Evolutionary conservation across 768 basidiomycete genomes (phyloP).

Genomic region (Amanita subjunquillea): DNA sequence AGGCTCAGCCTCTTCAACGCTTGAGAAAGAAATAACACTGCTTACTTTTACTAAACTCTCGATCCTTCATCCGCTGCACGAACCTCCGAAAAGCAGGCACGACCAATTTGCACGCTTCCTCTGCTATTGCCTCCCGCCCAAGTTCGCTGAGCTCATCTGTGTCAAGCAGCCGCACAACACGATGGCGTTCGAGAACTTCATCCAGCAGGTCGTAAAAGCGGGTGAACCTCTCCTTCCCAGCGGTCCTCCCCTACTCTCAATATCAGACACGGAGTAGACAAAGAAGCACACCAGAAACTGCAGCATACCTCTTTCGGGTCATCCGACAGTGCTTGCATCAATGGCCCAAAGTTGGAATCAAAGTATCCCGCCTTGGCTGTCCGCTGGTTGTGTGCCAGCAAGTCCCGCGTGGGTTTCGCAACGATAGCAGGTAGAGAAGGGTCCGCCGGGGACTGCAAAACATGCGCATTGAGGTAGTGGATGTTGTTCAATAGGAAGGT

Average conservation of each 20-base stretch:
- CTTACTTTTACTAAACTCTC: slow-evolving; percentile 80
- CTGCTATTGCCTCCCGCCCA: slow-evolving; percentile 46
- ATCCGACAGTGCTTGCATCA: slow-evolving; percentile 58
- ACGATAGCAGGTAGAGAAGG: slow-evolving; percentile 38
- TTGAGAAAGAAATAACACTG: slow-evolving; percentile 4
- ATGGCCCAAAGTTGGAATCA: slow-evolving; percentile 70
- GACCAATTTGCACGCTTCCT: slow-evolving; percentile 71
- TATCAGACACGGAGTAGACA: neutral
- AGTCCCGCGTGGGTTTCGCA: slow-evolving; percentile 50
- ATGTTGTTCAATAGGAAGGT: slow-evolving; percentile 79
- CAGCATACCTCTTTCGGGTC: slow-evolving; percentile 46
- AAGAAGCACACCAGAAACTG: neutral
- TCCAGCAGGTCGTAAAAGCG: slow-evolving; percentile 75
- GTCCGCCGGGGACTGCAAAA: slow-evolving; percentile 43
- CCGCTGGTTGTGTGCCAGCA: slow-evolving; percentile 60
- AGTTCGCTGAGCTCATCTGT: slow-evolving; percentile 41
- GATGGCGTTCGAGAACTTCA: slow-evolving; percentile 70
- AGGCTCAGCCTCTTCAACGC: slow-evolving; percentile 3
- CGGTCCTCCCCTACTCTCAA: slow-evolving; percentile 32
- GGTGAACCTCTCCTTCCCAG: slow-evolving; percentile 75
- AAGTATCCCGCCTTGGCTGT: slow-evolving; percentile 81
- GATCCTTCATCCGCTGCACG: slow-evolving; percentile 64
- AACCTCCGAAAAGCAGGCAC: slow-evolving; percentile 69
- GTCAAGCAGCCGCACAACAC: slow-evolving; percentile 55
- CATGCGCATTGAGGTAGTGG: slow-evolving; percentile 51